A percentile compares a stretch with the other conserved stretches of the same genome.
These are phyloP conservation scores for Suillus clintonianus DNA, from an alignment of 768 basidiomycete genomes.

Conservation along the genomic window DNA sequence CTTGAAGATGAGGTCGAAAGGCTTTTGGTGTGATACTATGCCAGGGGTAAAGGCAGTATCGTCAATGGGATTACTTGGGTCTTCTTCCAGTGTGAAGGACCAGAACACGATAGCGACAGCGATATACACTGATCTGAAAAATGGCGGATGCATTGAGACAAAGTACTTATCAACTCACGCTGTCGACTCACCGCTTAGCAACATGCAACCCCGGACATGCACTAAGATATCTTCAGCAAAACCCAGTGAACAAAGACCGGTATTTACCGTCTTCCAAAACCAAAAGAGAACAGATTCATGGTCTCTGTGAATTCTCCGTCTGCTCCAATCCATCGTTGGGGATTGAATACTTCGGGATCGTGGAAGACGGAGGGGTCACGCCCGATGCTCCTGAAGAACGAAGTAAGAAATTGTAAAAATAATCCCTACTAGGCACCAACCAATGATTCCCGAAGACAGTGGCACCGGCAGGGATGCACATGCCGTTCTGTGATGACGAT, in stretches of 20 bases:
- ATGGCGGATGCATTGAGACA: background rate
- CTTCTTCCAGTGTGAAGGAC: slow-evolving; percentile 56
- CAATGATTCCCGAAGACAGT: slow-evolving; percentile 35
- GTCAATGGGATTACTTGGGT: slow-evolving; percentile 56
- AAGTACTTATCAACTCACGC: background rate
- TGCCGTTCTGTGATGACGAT: slow-evolving; percentile 28
- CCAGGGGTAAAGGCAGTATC: slow-evolving; percentile 61
- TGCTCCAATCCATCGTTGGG: slow-evolving; percentile 51
- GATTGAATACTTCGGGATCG: slow-evolving; percentile 55
- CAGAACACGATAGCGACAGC: slow-evolving; percentile 65
- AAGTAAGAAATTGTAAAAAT: background rate
- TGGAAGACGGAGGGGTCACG: slow-evolving; percentile 52
- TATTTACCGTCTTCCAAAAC: slow-evolving; percentile 48
- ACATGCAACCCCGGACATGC: slow-evolving; percentile 63
- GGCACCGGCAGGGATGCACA: slow-evolving; percentile 35
- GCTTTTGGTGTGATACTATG: slow-evolving; percentile 62
- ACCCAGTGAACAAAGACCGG: background rate
- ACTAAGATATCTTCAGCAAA: slow-evolving; percentile 22
- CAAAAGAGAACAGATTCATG: slow-evolving; percentile 47
- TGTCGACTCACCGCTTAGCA: slow-evolving; percentile 17
- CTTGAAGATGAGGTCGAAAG: slow-evolving; percentile 58
- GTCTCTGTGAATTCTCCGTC: slow-evolving; percentile 46
- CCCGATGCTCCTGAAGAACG: slow-evolving; percentile 40
- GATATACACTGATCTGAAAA: slow-evolving; percentile 58
- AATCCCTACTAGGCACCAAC: slow-evolving; percentile 7